phyloP scores from a whole-genome alignment of 169 alveolate genomes.

The Blepharisma undulans region DNA sequence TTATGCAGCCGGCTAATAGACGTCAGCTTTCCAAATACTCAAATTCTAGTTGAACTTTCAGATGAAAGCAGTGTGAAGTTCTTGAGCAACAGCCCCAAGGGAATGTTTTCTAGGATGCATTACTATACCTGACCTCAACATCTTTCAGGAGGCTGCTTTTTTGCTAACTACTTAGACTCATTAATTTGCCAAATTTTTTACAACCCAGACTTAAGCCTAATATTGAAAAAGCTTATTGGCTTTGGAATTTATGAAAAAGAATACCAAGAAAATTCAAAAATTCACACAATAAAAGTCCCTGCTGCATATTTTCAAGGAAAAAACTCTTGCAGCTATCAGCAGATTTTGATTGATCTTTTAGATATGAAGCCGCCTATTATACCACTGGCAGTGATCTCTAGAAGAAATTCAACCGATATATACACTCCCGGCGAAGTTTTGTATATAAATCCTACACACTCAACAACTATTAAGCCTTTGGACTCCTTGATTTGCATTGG shows the following conservation, averaged over 20 bases:
- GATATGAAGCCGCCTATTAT: background rate
- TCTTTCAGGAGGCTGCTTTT: conserved; percentile 16
- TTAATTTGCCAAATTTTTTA: conserved; percentile 26
- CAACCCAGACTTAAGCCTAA: background rate
- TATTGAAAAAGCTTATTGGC: background rate
- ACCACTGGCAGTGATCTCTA: background rate
- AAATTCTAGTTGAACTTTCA: background rate
- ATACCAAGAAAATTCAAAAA: background rate
- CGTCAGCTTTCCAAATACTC: background rate
- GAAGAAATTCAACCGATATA: background rate
- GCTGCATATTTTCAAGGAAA: background rate
- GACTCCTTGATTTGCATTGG: conserved; percentile 32
- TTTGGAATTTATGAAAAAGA: background rate
- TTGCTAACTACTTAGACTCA: background rate
- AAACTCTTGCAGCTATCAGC: background rate
- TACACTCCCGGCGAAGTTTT: background rate
- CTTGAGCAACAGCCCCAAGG: too few relatives aligned
- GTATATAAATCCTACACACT: background rate
- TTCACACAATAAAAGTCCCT: conserved; percentile 34
- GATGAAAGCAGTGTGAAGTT: conserved; percentile 13
- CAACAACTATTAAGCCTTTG: background rate
- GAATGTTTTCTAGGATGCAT: too few relatives aligned
- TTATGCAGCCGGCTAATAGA: background rate
- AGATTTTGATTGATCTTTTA: background rate
- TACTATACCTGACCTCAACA: conserved; percentile 34